Conservation (phyloP, 805 yeast genomes). For the Cyberlindnera saturnus region DNA sequence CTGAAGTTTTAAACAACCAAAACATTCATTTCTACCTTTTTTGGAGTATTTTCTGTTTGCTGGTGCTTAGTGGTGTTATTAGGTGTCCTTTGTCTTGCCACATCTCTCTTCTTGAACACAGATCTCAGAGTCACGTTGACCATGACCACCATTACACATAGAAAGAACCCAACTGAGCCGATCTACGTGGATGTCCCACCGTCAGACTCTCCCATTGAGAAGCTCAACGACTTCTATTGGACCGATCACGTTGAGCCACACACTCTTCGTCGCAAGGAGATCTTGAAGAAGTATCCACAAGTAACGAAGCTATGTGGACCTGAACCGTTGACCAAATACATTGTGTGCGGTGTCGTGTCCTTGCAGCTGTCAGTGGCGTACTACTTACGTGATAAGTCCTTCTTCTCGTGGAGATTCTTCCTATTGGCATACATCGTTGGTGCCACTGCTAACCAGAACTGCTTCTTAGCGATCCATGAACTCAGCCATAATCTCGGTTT, state of each 20-base stretch:
- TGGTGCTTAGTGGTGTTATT: too few species aligned
- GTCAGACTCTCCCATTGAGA: constrained; percentile 25
- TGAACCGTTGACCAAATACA: constrained; percentile 81
- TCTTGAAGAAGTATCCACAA: constrained; percentile 71
- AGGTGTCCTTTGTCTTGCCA: too few species aligned
- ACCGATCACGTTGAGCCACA: constrained; percentile 82
- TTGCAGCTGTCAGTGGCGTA: constrained; percentile 66
- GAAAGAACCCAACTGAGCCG: constrained; percentile 21
- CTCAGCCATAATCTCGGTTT: constrained; percentile 80
- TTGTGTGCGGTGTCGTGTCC: constrained; percentile 56
- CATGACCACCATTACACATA: constrained; percentile 25
- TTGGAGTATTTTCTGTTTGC: too few species aligned
- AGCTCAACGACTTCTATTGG: constrained; percentile 70
- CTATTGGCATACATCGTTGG: constrained; percentile 71
- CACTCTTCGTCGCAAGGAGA: constrained; percentile 62
- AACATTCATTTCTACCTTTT: too few species aligned
- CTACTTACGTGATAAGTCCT: constrained; percentile 47
- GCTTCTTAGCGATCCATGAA: constrained; percentile 86
- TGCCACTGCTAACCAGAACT: constrained; percentile 79
- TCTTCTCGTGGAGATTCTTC: constrained; percentile 49
- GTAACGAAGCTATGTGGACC: constrained; percentile 76
- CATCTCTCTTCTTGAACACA: too few species aligned
- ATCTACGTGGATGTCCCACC: constrained; percentile 27
- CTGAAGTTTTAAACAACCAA: too few species aligned
- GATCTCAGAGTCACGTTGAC: not conserved